Base-by-base conservation (phyloP, 2,329 filamentous ascomycete genomes). In the Ustilaginoidea virens region DNA sequence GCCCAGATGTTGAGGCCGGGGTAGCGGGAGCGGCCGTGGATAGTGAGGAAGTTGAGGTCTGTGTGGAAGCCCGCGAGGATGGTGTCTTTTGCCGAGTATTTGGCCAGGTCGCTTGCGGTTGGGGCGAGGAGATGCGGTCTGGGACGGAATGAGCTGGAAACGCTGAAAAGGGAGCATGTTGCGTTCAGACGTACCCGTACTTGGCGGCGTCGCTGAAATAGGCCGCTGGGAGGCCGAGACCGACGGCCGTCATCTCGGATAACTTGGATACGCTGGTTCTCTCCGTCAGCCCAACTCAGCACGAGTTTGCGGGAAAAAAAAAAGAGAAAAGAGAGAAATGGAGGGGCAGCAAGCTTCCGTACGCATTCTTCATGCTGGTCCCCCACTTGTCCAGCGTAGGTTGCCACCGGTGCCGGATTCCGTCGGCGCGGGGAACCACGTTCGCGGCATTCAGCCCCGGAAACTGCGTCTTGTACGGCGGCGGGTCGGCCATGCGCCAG, bases 41-140 rank as follows among this genome's bases (percentile, higher is more conserved):
- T 74, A 38, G 69, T 74, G 29, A 74, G 57, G 46, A 73, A 74
- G 57, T 74, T 74, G 33, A 74, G 64, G 42, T 74, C 69, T 1
- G 69, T 73, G 47, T 74, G 69, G 54, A 74, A 74, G 22, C 69
- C 69, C 11, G 69, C 69, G 11, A 74, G 60, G 41, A 74, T 72
- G 28, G 66, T 73, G 52, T 71, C 60, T 28, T 56, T 52, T 3
- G 46, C 27, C 26, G 63, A 64, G 51, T 71, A 69, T 33, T 61
- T 66, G 9, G 36, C 30, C 9, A 74, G 60, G 42, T 74, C 65
- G 0, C 68, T 72, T 1, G 69, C 66, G 2, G 69, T 74, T 1
- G 69, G 69, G 1, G 69, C 69, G 11, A 74, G 63, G 25, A 73
- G 60, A 38, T 74, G 69, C 3, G 69, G 67, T n/a, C 66, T 68